Base-by-base conservation (phyloP, 257 asterid species). In the Plectranthus barbatus region DNA sequence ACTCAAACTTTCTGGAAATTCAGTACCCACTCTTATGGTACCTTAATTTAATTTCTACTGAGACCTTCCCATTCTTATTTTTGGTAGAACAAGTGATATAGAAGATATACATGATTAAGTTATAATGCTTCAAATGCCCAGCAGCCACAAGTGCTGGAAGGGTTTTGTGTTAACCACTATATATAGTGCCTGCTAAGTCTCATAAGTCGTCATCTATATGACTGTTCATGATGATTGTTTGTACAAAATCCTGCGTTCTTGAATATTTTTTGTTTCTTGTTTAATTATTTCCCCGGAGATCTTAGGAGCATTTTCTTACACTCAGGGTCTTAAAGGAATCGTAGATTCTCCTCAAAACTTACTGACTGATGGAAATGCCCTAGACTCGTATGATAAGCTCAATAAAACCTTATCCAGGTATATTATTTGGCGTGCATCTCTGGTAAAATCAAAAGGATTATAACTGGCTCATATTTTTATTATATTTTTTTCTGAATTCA, bases 311-410 rank as follows among this genome's bases (percentile, higher is more conserved):
- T 33, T 20, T 64, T 60, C 34, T 50, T 65, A 3, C 80, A 3
- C 44, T 37, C 13, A 87, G 93, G 91, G 96, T 53, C 91, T 88
- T 42, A 88, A 84, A 80, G 96, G 76, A 41, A 53, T 88, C 31
- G 76, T 76, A 4, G 92, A 76, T 60, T 57, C 77, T 18, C 49
- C 77, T 13, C 68, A 40, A 37, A 74, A 52, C 18, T 59, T 72
- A 60, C 69, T 74, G 74, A 78, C 83, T 7, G 75, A 83, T 73
- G 91, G 83, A 46, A 60, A 33, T 49, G 51, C 64, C 10, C 75
- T 47, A 45, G 81, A 74, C 47, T 67, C 60, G 29, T 48, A 60
- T 52, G 82, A 77, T 61, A 85, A 70, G 75, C 36, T 72, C 34
- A 67, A 29, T 56, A 67, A 73, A 63, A 55, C 74, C 57, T n/a